phyloP scores from a whole-genome alignment of 352 stramenopile species.

The Phytopythium sindhum region DNA sequence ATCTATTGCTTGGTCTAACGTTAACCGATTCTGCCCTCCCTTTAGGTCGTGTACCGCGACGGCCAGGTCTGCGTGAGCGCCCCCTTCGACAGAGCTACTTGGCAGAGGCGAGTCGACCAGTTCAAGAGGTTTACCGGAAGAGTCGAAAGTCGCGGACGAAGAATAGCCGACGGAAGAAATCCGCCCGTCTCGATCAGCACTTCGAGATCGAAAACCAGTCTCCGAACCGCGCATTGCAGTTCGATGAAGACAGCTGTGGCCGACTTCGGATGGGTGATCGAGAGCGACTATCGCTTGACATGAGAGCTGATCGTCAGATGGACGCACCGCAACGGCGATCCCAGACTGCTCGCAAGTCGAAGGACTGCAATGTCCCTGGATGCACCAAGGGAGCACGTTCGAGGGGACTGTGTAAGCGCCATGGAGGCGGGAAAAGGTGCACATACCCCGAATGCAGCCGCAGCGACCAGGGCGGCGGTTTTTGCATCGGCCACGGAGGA shows the following conservation, averaged over 20 bases:
- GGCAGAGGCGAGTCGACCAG: background rate
- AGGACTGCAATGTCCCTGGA: slow-evolving; percentile 61
- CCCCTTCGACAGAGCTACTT: slow-evolving; percentile 17
- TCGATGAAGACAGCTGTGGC: background rate
- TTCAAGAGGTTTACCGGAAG: background rate
- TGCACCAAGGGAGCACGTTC: slow-evolving; percentile 78
- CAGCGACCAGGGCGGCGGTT: slow-evolving; percentile 84
- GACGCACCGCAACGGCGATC: slow-evolving; percentile 10
- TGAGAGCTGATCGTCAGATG: background rate
- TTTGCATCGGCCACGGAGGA: slow-evolving; percentile 79
- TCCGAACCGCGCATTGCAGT: background rate
- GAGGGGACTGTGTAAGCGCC: slow-evolving; percentile 80
- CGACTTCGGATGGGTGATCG: background rate
- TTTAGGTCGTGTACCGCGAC: slow-evolving; percentile 19
- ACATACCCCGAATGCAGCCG: slow-evolving; percentile 44
- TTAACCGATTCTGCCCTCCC: slow-evolving; percentile 1
- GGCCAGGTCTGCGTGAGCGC: slow-evolving; percentile 29
- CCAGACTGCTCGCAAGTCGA: slow-evolving; percentile 57
- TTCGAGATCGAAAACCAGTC: background rate
- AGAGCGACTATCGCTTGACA: background rate
- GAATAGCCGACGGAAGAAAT: background rate
- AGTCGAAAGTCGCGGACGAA: background rate
- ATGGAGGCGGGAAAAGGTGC: slow-evolving; percentile 82
- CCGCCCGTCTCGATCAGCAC: background rate
- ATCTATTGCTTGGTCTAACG: background rate